Evolutionary conservation across 1,139 yeast genomes (phyloP).

Genomic region (Hansenula anomala): DNA sequence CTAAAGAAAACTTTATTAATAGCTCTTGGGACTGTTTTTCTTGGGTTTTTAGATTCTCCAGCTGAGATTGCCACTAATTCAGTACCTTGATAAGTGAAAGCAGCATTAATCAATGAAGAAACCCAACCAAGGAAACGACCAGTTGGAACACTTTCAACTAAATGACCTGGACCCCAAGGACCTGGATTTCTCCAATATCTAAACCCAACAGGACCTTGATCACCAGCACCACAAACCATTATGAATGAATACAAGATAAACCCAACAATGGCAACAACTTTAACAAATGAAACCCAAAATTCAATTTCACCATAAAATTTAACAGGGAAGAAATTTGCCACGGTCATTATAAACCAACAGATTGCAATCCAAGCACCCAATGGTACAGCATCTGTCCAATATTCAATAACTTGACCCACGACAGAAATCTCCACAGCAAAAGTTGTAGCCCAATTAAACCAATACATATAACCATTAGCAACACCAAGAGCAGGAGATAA

Average conservation of each 20-base stretch:
- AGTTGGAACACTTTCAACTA: conserved; percentile 46
- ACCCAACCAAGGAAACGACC: conserved; percentile 73
- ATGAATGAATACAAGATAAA: conserved; percentile 66
- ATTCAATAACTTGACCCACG: conserved; percentile 70
- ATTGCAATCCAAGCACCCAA: conserved; percentile 66
- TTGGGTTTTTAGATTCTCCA: conserved; percentile 83
- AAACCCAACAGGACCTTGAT: conserved; percentile 72
- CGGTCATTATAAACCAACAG: conserved; percentile 50
- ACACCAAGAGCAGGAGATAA: conserved; percentile 59
- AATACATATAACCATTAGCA: conserved; percentile 79
- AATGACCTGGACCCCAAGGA: conserved; percentile 65
- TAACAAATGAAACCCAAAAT: conserved; percentile 66
- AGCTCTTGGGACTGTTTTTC: conserved; percentile 79
- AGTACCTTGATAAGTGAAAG: conserved; percentile 79
- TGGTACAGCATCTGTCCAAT: conserved; percentile 76
- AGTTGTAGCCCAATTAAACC: conserved; percentile 87
- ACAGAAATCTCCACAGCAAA: conserved; percentile 82
- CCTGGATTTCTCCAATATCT: conserved; percentile 94
- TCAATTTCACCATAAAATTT: no score
- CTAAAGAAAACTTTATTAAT: conserved; percentile 79
- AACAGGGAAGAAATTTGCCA: conserved; percentile 59
- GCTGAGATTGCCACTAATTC: conserved; percentile 88
- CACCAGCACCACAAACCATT: conserved; percentile 75
- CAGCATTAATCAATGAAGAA: conserved; percentile 62
- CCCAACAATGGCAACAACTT: conserved; percentile 69